Percentiles rank a stretch among this genome's conserved stretches.
These are phyloP conservation scores for Aegilops bicornis DNA, from an alignment of 176 grass and related monocot species.

Conservation along the genomic window DNA sequence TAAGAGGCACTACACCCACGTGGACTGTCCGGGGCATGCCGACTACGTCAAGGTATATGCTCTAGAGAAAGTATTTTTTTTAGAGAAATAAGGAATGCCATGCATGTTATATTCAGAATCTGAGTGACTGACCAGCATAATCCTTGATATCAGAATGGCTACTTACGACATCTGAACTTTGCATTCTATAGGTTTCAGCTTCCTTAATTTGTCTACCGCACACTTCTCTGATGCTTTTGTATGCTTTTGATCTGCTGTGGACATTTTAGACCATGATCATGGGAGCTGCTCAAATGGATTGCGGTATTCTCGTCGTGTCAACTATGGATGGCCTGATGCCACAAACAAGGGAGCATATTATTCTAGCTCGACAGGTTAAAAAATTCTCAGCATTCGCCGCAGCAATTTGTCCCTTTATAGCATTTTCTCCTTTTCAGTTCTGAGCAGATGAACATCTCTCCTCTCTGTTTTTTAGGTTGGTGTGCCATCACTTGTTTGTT, in stretches of 20 bases:
- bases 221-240: neutral
- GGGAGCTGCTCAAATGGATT: conserved; percentile 98
- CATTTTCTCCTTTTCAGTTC: too few species aligned
- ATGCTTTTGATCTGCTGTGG: neutral
- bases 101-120: neutral
- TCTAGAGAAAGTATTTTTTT: neutral
- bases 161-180: neutral
- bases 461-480: too few species aligned
- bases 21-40: conserved; percentile 60
- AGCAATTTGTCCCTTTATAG: neutral
- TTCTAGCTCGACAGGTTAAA: conserved; percentile 89
- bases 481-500: too few species aligned
- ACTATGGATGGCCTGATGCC: conserved; percentile 96
- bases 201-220: neutral
- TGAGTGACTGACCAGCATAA: neutral
- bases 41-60: conserved; percentile 80
- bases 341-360: conserved; percentile 97
- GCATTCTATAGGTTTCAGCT: neutral
- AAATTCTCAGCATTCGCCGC: neutral
- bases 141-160: neutral
- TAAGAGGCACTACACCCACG: conserved; percentile 52
- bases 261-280: conserved; percentile 85
- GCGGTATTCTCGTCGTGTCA: conserved; percentile 88
- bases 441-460: too few species aligned
- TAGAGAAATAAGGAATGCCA: neutral